Evolutionary conservation across 139 green algal species (phyloP), one percentile per base, ranked within the genome.

Genomic region (Auxenochlorella pyrenoidosa): DNA sequence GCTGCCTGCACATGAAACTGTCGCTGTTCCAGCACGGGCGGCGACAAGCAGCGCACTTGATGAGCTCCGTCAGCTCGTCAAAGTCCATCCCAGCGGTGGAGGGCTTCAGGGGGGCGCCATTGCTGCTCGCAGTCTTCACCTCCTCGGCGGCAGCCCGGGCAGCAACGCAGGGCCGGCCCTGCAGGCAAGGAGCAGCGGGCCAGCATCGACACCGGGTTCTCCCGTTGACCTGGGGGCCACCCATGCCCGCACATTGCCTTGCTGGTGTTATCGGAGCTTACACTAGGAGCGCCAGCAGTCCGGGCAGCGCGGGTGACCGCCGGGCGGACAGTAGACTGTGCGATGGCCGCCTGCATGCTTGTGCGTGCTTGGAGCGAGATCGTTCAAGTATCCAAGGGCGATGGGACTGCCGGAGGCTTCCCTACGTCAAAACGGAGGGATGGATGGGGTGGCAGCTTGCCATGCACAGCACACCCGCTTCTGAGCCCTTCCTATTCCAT

Each of bases 61-160:
- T 93, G 44, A 97, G 93, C 73, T 97, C 94, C 13, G 93, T 95
- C 73, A 98, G 90, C 90, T 98, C 95, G 30, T 97, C 95, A 87
- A 97, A 97, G 83, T 96, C 93, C 82, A 98, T 77, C 28, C 90
- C 90, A 80, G 70, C n/a, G 16, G 93, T 95, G 59, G 90, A 75
- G 47, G 65, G 34, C 85, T 88, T 88, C 36, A 32, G 2, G 15
- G 60, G 76, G 2, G 83, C 84, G 40, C 89, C 89, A 85, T 90
- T 92, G 65, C n/a, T 71, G 85, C 79, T 88, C 51, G 79, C 73
- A 18, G 60, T 24, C 58, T 88, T 85, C 3, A 81, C 88, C 63
- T 91, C 85, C 85, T 91, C 88, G 28, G 77, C 84, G 32, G 88
- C 84, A 41, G 83, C 84, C 54, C 71, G 51, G 30, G 68, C 10